Conservation (phyloP, 106 monocot genomes). For the Posidonia australis region DNA sequence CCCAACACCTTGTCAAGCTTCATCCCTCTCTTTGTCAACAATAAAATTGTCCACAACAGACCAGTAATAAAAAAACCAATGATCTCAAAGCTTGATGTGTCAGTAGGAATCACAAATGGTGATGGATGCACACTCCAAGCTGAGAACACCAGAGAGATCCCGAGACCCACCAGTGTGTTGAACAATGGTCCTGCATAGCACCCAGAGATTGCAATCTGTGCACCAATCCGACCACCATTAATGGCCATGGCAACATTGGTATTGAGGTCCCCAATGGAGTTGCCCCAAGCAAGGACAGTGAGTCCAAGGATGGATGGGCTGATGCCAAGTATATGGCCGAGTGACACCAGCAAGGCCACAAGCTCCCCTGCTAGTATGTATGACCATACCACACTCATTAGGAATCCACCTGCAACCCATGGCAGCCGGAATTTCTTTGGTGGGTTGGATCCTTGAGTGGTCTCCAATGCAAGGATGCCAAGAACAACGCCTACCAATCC, state of each 20-base stretch:
- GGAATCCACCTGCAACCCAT: conserved; percentile 39
- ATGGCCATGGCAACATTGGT: conserved; percentile 44
- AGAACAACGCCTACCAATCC: conserved; percentile 18
- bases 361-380: conserved; percentile 44
- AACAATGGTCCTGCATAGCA: conserved; percentile 39
- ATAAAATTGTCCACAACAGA: conserved; percentile 31
- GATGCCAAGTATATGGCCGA: conserved; percentile 27
- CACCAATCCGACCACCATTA: conserved; percentile 28
- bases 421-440: conserved; percentile 26
- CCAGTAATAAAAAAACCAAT: conserved; percentile 33
- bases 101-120: conserved; percentile 29
- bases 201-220: conserved; percentile 36
- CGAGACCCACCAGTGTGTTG: conserved; percentile 39
- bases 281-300: conserved; percentile 54
- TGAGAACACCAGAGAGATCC: conserved; percentile 27
- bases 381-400: conserved; percentile 48
- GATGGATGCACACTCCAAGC: conserved; percentile 29
- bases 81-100: conserved; percentile 22
- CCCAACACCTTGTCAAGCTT: conserved; percentile 33
- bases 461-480: conserved; percentile 16
- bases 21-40: conserved; percentile 30
- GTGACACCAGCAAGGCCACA: conserved; percentile 31
- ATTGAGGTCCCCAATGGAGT: conserved; percentile 46
- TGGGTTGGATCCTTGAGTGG: conserved; percentile 15
- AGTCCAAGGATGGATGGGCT: conserved; percentile 32